These are phyloP conservation scores for Calonectria fujianensis DNA, from an alignment of 2,329 filamentous ascomycete genomes.

Conservation along the genomic window DNA sequence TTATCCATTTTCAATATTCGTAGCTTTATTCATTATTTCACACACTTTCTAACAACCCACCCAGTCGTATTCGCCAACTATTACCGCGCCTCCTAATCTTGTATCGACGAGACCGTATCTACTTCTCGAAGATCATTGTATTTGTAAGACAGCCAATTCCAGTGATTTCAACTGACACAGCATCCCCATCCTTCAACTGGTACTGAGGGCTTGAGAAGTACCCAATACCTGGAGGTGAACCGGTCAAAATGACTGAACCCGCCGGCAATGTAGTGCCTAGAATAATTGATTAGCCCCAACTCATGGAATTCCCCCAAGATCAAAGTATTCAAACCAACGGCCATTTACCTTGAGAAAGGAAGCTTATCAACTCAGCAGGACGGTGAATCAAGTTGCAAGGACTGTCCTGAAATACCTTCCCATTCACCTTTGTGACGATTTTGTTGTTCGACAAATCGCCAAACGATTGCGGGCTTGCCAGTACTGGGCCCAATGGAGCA, in stretches of 20 bases:
- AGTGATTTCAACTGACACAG: background rate
- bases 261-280: conserved; percentile 4
- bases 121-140: background rate
- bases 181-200: conserved; percentile 10
- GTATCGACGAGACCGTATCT: background rate
- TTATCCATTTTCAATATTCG: too few relatives aligned
- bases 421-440: conserved; percentile 15
- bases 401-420: conserved; percentile 2
- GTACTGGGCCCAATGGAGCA: background rate
- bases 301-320: background rate
- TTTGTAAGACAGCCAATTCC: background rate
- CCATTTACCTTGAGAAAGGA: conserved; percentile 10
- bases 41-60: background rate
- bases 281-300: background rate
- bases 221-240: background rate
- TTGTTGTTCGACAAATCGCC: background rate
- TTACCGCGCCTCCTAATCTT: background rate
- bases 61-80: background rate
- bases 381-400: background rate
- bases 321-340: background rate
- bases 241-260: conserved; percentile 2
- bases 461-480: background rate
- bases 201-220: background rate
- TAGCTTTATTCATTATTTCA: too few relatives aligned
- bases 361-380: background rate